Evolutionary conservation across 257 asterid genomes (phyloP).

Genomic region (Gentiana macrophylla): DNA sequence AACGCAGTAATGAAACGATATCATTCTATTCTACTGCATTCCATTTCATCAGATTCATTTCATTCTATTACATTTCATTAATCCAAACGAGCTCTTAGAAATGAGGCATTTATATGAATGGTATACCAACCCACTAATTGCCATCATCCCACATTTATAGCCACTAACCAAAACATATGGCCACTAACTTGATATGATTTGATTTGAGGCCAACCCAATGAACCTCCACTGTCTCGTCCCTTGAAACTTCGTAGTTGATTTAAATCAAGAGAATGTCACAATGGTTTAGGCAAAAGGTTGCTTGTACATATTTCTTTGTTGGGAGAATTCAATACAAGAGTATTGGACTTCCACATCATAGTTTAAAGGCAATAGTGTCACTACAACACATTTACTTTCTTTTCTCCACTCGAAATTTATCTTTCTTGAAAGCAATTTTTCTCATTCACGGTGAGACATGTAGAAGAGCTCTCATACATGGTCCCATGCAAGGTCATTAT

Average conservation of each 20-base stretch:
- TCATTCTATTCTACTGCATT: too few relatives aligned
- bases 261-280: slow-evolving; percentile 40
- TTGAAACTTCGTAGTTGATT: slow-evolving; percentile 33
- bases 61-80: too few relatives aligned
- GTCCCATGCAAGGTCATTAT: slow-evolving; percentile 2
- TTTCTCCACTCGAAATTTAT: too few relatives aligned
- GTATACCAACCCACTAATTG: too few relatives aligned
- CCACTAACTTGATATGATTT: too few relatives aligned
- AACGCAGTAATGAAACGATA: too few relatives aligned
- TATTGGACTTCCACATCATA: background rate
- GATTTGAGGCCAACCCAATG: too few relatives aligned
- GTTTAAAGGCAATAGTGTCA: background rate
- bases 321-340: background rate
- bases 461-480: background rate
- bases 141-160: too few relatives aligned
- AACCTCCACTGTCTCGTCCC: background rate
- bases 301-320: slow-evolving; percentile 8
- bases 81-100: too few relatives aligned
- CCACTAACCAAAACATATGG: too few relatives aligned
- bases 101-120: too few relatives aligned
- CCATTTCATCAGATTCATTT: too few relatives aligned
- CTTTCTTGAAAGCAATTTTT: background rate
- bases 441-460: background rate
- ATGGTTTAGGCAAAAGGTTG: slow-evolving; percentile 8
- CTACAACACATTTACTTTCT: background rate